Conservation (phyloP, 345 rosid genomes). For the Lenwebbia sp. region DNA sequence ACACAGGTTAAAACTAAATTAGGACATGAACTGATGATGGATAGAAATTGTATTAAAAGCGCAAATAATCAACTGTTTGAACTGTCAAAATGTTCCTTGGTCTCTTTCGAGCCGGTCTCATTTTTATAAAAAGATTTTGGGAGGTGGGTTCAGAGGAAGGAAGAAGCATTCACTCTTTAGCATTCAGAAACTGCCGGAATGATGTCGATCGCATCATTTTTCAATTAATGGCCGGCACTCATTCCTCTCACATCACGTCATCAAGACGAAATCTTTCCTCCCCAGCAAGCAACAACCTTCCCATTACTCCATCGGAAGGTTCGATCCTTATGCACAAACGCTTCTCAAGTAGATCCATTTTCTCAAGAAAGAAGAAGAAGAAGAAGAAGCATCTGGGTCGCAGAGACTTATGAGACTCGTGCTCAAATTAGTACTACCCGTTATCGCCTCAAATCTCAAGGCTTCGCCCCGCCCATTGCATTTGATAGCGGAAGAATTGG, state of each 20-base stretch:
- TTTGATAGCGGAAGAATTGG: conserved; percentile 12
- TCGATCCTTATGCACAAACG: neutral
- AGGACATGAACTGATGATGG: neutral
- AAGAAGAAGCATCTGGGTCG: conserved; percentile 3
- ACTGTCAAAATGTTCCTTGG: neutral
- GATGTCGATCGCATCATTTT: neutral
- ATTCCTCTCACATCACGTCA: conserved; percentile 1
- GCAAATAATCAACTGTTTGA: neutral
- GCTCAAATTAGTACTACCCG: conserved; percentile 16
- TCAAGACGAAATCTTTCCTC: neutral
- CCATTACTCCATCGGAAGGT: neutral
- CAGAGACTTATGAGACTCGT: conserved; percentile 4
- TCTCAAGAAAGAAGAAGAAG: conserved; percentile 16
- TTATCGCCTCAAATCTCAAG: conserved; percentile 24
- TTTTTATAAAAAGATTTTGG: neutral
- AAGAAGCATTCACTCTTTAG: neutral
- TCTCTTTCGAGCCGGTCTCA: neutral
- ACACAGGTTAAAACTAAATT: neutral
- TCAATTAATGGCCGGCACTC: neutral
- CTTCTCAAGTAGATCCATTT: neutral
- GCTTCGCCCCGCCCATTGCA: conserved; percentile 35
- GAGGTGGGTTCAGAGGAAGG: neutral
- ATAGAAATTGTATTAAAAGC: neutral
- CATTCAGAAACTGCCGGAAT: neutral
- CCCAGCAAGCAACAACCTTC: neutral